These are phyloP conservation scores for Dendrobium officinale DNA, from an alignment of 106 monocot genomes.

Conservation along the genomic window DNA sequence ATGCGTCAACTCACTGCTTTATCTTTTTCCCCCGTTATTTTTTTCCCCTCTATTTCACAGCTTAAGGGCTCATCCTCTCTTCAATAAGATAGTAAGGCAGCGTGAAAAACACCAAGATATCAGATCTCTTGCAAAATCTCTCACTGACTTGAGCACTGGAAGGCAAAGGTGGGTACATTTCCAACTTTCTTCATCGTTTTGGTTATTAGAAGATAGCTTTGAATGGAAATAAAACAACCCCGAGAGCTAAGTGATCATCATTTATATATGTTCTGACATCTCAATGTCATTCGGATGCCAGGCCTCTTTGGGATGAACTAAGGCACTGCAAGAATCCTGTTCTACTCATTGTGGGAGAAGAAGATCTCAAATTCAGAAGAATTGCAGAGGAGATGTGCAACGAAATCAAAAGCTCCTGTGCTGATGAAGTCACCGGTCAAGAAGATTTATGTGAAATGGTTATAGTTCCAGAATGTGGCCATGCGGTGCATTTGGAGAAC, in stretches of 20 bases:
- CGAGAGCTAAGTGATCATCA: neutral
- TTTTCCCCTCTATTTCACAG: constrained; percentile 22
- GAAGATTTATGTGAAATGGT: constrained; percentile 32
- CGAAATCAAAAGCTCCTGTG: constrained; percentile 14
- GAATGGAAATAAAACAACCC: neutral
- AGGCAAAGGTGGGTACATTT: constrained; percentile 58
- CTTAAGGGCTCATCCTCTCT: constrained; percentile 76
- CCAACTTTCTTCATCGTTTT: neutral
- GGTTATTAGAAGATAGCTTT: neutral
- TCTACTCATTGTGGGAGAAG: constrained; percentile 66
- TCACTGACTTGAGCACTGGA: constrained; percentile 62
- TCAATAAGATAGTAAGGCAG: constrained; percentile 30
- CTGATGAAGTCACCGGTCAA: neutral
- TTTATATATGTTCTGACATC: neutral
- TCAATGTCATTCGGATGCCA: constrained; percentile 11
- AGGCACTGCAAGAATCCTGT: constrained; percentile 45
- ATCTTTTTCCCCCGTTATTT: neutral
- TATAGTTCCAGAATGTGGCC: constrained; percentile 58
- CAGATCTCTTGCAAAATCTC: constrained; percentile 48
- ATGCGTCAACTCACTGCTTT: neutral
- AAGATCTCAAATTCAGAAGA: constrained; percentile 64
- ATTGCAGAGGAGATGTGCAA: constrained; percentile 56
- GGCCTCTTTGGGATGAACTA: constrained; percentile 84
- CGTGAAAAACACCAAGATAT: constrained; percentile 43
- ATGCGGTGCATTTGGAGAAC: constrained; percentile 89